These are phyloP conservation scores for Phellopilus nigrolimitatus DNA, from an alignment of 1,284 basidiomycete genomes.

Conservation along the genomic window DNA sequence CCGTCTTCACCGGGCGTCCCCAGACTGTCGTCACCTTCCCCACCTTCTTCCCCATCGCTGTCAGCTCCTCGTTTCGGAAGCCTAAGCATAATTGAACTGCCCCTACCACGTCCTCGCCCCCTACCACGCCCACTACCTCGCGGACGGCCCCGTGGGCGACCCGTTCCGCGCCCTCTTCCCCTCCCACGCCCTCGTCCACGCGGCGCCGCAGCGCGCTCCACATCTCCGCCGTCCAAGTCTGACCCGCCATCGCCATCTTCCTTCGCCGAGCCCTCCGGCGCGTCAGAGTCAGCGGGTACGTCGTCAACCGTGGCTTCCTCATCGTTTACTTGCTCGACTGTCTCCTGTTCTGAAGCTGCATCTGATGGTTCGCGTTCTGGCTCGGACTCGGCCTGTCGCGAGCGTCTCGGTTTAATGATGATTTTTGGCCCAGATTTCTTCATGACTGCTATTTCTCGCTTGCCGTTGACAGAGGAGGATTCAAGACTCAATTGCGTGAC, in stretches of 20 bases:
- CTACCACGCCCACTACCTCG: slow-evolving; percentile 28
- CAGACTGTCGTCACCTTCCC: slow-evolving; percentile 31
- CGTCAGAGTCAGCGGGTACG: slow-evolving; percentile 20
- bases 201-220: slow-evolving; percentile 22
- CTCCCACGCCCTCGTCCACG: slow-evolving; percentile 36
- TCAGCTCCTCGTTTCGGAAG: slow-evolving; percentile 39
- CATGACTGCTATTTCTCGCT: too few relatives aligned
- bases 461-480: too few relatives aligned
- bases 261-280: slow-evolving; percentile 14
- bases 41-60: slow-evolving; percentile 47
- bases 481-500: too few relatives aligned
- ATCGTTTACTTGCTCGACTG: slow-evolving; percentile 21
- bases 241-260: slow-evolving; percentile 22
- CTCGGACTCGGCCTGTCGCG: slow-evolving; percentile 26
- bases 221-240: slow-evolving; percentile 23
- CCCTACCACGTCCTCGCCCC: slow-evolving; percentile 40
- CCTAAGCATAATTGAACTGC: slow-evolving; percentile 32
- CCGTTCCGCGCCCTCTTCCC: slow-evolving; percentile 29
- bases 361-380: slow-evolving; percentile 7
- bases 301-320: slow-evolving; percentile 17
- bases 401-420: slow-evolving; percentile 44
- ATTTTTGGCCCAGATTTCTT: slow-evolving; percentile 36
- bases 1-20: slow-evolving; percentile 26
- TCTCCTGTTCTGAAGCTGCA: slow-evolving; percentile 15
- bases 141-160: slow-evolving; percentile 16